A percentile compares a stretch with the other conserved stretches of the same genome.
These are phyloP conservation scores for Myxozyma nipponensis DNA, from an alignment of 805 yeast genomes.

Conservation along the genomic window DNA sequence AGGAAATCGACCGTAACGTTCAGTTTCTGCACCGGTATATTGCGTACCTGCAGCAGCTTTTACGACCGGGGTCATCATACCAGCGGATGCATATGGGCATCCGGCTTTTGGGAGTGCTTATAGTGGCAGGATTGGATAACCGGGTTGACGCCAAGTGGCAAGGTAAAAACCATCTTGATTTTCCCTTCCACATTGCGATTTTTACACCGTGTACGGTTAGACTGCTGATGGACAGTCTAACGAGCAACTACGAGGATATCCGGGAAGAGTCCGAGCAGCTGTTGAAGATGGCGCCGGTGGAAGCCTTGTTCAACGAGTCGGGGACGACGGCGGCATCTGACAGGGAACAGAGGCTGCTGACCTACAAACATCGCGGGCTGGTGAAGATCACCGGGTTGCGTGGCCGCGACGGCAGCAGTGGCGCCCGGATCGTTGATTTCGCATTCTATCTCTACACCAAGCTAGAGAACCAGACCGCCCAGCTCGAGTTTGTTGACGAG, in stretches of 20 bases:
- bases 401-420: conserved; percentile 73
- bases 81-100: conserved; percentile 50
- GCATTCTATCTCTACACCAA: conserved; percentile 42
- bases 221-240: conserved; percentile 55
- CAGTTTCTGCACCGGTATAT: conserved; percentile 45
- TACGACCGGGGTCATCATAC: conserved; percentile 57
- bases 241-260: conserved; percentile 75
- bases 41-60: conserved; percentile 38
- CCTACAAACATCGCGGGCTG: conserved; percentile 10
- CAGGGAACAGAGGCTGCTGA: not conserved
- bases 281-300: conserved; percentile 45
- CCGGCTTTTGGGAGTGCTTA: conserved; percentile 45
- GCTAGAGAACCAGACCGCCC: conserved; percentile 11
- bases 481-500: conserved; percentile 33
- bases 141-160: conserved; percentile 39
- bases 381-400: conserved; percentile 37
- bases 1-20: conserved; percentile 22
- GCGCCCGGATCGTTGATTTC: conserved; percentile 62
- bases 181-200: conserved; percentile 48
- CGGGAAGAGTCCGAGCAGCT: conserved; percentile 50
- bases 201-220: conserved; percentile 43
- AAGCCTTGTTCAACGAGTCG: conserved; percentile 29
- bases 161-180: conserved; percentile 46
- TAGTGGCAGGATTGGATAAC: conserved; percentile 56
- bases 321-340: conserved; percentile 33